A percentile compares a stretch with the other conserved stretches of the same genome.
phyloP scores from a whole-genome alignment of 179 eudicot genomes.

The Heliamphora pulchella region DNA sequence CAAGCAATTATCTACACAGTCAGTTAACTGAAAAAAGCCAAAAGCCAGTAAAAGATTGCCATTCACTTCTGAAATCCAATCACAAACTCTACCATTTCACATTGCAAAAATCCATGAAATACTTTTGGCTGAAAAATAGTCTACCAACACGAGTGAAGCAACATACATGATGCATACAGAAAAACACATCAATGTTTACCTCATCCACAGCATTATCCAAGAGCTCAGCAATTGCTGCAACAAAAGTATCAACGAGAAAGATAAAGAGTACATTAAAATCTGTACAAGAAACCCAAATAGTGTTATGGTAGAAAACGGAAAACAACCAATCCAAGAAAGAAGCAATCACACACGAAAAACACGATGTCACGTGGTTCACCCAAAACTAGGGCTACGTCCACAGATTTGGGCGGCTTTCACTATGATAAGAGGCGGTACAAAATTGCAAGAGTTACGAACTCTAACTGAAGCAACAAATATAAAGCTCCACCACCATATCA shows the following conservation, averaged over 20 bases:
- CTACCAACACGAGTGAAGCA: no score
- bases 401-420: no score
- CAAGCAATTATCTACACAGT: not conserved
- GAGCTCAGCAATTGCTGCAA: conserved; percentile 90
- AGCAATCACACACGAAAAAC: no score
- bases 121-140: not conserved
- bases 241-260: not conserved
- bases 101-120: not conserved
- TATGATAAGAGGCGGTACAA: no score
- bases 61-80: conserved; percentile 1
- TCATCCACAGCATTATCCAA: conserved; percentile 96
- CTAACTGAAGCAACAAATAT: not conserved
- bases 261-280: not conserved
- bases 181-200: conserved; percentile 34
- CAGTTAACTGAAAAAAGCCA: not conserved
- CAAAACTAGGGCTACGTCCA: no score
- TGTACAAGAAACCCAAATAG: not conserved
- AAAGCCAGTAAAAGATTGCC: not conserved
- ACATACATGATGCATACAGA: not conserved
- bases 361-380: no score
- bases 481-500: not conserved
- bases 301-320: no score
- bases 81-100: not conserved
- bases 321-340: no score
- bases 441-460: no score